Percentiles rank a stretch among this genome's conserved stretches.
Evolutionary conservation across 345 rosid species (phyloP).

Genomic region (Melaleuca alternifolia): DNA sequence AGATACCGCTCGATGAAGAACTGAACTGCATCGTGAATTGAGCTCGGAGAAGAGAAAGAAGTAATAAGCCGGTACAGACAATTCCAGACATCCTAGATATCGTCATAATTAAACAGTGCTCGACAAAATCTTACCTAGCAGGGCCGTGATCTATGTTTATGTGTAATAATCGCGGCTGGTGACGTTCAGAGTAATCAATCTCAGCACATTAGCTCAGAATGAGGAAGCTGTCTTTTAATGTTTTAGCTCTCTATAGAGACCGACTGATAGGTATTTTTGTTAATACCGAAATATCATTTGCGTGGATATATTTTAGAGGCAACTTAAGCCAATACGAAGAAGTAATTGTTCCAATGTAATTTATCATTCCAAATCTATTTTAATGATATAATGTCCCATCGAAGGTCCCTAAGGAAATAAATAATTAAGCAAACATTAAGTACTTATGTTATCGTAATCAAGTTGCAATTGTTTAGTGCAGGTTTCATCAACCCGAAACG

Average conservation of each 20-base stretch:
- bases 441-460: background rate
- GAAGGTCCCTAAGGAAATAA: background rate
- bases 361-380: background rate
- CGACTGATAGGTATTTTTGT: background rate
- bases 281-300: background rate
- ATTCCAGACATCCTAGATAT: background rate
- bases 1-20: background rate
- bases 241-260: background rate
- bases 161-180: background rate
- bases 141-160: background rate
- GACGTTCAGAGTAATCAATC: background rate
- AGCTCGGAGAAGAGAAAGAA: background rate
- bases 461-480: background rate
- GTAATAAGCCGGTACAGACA: background rate
- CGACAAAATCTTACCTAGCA: background rate
- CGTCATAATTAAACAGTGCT: background rate
- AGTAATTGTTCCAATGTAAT: background rate
- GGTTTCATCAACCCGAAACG: background rate
- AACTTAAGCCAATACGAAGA: background rate
- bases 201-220: background rate
- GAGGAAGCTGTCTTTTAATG: background rate
- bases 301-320: background rate
- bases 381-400: background rate
- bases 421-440: background rate
- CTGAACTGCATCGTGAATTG: background rate